A percentile compares a stretch with the other conserved stretches of the same genome.
Evolutionary conservation across 768 basidiomycete species (phyloP).

Genomic region (Rhizopogon vinicolor): DNA sequence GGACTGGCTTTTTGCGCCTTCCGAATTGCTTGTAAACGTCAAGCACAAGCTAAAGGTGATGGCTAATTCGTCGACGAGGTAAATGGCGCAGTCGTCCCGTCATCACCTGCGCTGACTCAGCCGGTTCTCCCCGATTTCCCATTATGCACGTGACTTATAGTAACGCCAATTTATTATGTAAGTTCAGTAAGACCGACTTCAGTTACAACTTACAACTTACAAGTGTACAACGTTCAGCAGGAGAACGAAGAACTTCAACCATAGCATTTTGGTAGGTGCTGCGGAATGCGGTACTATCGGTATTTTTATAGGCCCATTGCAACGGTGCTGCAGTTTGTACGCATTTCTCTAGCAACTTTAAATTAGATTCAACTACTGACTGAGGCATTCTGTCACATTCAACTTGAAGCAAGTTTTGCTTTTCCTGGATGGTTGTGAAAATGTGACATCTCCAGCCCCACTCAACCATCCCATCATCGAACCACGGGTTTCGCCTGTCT

Average conservation of each 20-base stretch:
- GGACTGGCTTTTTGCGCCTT: background rate
- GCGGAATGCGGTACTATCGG: background rate
- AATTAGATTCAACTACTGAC: background rate
- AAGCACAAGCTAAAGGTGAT: background rate
- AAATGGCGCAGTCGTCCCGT: background rate
- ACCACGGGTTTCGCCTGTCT: slow-evolving; percentile 75
- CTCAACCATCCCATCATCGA: slow-evolving; percentile 80
- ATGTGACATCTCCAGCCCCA: slow-evolving; percentile 40
- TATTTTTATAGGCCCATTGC: background rate
- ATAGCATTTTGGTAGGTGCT: background rate
- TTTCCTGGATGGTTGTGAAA: slow-evolving; percentile 1
- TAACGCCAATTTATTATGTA: no score
- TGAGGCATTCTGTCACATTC: no score
- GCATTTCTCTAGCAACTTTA: background rate
- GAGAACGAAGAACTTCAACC: no score
- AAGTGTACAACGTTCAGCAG: no score
- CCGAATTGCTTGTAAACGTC: background rate
- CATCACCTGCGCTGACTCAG: background rate
- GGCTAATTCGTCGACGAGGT: background rate
- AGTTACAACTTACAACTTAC: no score
- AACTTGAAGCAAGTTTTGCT: background rate
- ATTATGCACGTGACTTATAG: no score
- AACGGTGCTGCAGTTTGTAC: background rate
- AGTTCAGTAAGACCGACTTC: no score
- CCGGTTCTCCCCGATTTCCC: background rate